Evolutionary conservation across 148 eudicot species (phyloP).

Genomic region (Chenopodium quinoa): DNA sequence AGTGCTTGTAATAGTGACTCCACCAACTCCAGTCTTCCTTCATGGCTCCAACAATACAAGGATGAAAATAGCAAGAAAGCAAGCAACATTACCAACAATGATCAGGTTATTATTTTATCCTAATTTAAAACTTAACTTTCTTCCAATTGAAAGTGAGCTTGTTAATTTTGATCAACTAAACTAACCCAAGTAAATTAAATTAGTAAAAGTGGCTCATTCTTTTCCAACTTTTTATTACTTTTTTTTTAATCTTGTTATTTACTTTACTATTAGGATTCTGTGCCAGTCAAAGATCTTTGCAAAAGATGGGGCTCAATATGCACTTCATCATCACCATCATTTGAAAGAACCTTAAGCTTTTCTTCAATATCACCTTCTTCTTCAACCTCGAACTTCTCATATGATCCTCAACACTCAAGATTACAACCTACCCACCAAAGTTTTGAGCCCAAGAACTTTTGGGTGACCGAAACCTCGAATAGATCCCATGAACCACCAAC

Average conservation of each 20-base stretch:
- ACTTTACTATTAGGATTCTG: conserved; percentile 42
- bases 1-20: conserved; percentile 40
- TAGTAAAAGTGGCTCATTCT: conserved; percentile 21
- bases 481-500: conserved; percentile 31
- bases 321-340: conserved; percentile 32
- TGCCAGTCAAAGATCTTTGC: conserved; percentile 43
- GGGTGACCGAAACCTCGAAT: conserved; percentile 1
- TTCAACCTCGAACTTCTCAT: conserved; percentile 45
- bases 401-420: conserved; percentile 41
- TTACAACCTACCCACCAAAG: conserved; percentile 17
- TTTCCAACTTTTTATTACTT: neutral
- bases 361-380: conserved; percentile 57
- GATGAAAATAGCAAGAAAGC: conserved; percentile 53
- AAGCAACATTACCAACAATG: conserved; percentile 20
- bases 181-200: conserved; percentile 11
- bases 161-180: conserved; percentile 9
- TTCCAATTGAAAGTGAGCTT: conserved; percentile 13
- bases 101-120: conserved; percentile 46
- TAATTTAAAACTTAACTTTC: neutral
- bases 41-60: conserved; percentile 72
- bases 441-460: conserved; percentile 33
- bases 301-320: conserved; percentile 59
- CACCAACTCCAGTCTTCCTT: conserved; percentile 64
- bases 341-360: conserved; percentile 55
- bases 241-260: conserved; percentile 11